Evolutionary conservation across 306 rosid species (phyloP), one percentile per base, ranked within the genome.

Genomic region (Chamaecrista fasciculata): DNA sequence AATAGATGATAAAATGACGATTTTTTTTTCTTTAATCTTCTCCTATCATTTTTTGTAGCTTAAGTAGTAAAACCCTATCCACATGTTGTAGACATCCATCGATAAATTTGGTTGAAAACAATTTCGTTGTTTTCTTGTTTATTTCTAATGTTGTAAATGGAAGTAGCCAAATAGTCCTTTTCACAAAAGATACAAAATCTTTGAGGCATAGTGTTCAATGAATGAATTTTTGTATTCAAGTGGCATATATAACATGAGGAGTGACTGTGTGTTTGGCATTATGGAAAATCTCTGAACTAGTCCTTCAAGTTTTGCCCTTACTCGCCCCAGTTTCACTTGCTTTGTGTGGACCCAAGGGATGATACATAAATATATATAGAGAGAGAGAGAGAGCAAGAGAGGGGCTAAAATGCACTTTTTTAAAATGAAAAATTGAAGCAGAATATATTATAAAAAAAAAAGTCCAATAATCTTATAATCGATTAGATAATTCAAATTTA

Each of bases 61-160:
- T n/a, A n/a, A n/a, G n/a, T n/a, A n/a, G n/a, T n/a, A 25, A 53
- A 4, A 8, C 36, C 36, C 61, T 20, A 55, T 14, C 18, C 49
- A 43, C 24, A 43, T 15, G 49, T 43, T 43, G n/a, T 15, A 43
- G 19, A 15, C 23, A 28, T 2, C 0, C n/a, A n/a, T n/a, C n/a
- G n/a, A n/a, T n/a, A n/a, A n/a, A n/a, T n/a, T n/a, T n/a, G n/a
- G n/a, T n/a, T n/a, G n/a, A n/a, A n/a, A n/a, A 62, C 73, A 58
- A 25, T 57, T 72, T 66, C 60, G 66, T 62, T 36, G 46, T 23
- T 46, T 71, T 53, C n/a, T n/a, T n/a, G n/a, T n/a, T 10, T 11
- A 43, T 20, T 31, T 64, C 36, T 47, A 19, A n/a, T 3, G 60
- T 4, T 11, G 43, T 0, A 39, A 8, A 2, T 2, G 34, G 31